Conservation (phyloP, 805 yeast species). For the Candida oleophila region DNA sequence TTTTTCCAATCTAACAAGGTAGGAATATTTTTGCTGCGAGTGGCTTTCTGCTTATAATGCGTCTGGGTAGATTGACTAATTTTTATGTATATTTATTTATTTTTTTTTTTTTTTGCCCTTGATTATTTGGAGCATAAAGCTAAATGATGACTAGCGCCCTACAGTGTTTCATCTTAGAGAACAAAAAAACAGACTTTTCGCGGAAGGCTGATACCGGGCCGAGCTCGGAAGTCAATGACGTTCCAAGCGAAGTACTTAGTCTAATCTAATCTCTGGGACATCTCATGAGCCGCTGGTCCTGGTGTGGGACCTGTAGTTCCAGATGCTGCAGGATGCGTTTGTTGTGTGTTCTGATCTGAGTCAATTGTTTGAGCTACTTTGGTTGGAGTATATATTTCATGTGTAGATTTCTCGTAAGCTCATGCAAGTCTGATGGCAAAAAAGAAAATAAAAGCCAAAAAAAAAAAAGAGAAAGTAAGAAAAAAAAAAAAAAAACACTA, state of each 20-base stretch:
- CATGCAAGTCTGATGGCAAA: neutral
- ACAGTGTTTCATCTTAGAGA: neutral
- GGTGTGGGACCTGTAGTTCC: no score
- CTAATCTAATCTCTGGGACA: no score
- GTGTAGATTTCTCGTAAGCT: neutral
- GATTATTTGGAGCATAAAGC: neutral
- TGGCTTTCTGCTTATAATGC: neutral
- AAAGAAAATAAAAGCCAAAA: neutral
- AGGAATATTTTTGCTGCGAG: neutral
- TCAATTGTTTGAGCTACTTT: neutral
- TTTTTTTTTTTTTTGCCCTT: neutral
- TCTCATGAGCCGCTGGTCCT: no score
- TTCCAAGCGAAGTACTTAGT: no score
- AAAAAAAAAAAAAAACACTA: neutral
- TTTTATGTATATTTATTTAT: neutral
- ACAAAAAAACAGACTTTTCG: neutral
- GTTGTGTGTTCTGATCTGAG: no score
- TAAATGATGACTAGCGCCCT: neutral
- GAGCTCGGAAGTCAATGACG: neutral
- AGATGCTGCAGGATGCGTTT: no score
- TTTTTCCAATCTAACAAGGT: no score
- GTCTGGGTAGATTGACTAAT: neutral
- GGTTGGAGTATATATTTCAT: neutral
- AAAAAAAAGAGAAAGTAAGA: neutral
- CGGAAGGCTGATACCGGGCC: neutral